phyloP scores from a whole-genome alignment of 495 filamentous ascomycete species.

The Aspergillus steynii region DNA sequence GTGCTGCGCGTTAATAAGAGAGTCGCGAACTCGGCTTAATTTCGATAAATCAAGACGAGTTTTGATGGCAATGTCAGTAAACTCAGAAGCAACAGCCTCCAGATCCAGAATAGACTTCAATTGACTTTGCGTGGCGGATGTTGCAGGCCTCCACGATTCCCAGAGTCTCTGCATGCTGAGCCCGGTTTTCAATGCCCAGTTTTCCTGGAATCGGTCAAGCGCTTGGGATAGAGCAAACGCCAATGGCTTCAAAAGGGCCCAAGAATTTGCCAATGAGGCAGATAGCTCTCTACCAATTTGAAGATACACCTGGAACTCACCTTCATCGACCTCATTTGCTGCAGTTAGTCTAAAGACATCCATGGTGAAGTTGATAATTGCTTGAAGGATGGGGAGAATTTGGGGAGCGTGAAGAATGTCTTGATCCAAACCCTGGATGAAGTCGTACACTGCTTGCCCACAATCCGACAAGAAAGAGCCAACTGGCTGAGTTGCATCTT shows the following conservation, averaged over 20 bases:
- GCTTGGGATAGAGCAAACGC: constrained; percentile 37
- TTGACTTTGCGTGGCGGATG: constrained; percentile 52
- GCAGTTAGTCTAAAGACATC: constrained; percentile 52
- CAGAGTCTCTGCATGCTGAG: constrained; percentile 85
- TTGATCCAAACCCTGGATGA: constrained; percentile 36
- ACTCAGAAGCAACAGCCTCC: constrained; percentile 69
- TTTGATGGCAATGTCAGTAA: constrained; percentile 59
- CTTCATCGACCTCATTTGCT: constrained; percentile 50
- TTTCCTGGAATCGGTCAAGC: constrained; percentile 47
- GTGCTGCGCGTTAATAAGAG: constrained; percentile 43
- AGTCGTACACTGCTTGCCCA: constrained; percentile 42
- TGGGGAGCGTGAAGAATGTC: constrained; percentile 28
- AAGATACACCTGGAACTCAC: constrained; percentile 56
- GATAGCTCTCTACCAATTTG: constrained; percentile 42
- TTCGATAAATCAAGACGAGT: constrained; percentile 43
- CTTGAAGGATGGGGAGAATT: constrained; percentile 36
- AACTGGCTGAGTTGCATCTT: constrained; percentile 63
- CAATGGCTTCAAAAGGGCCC: constrained; percentile 29
- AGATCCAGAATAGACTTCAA: constrained; percentile 56
- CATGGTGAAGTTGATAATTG: constrained; percentile 57
- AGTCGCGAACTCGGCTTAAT: constrained; percentile 41
- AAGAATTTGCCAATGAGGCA: constrained; percentile 28
- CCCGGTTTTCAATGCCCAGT: constrained; percentile 67
- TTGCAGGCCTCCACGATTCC: constrained; percentile 66
- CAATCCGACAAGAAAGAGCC: constrained; percentile 46